Evolutionary conservation across 768 basidiomycete species (phyloP), one percentile per base, ranked within the genome.

Genomic region (Fibroporia radiculosa): DNA sequence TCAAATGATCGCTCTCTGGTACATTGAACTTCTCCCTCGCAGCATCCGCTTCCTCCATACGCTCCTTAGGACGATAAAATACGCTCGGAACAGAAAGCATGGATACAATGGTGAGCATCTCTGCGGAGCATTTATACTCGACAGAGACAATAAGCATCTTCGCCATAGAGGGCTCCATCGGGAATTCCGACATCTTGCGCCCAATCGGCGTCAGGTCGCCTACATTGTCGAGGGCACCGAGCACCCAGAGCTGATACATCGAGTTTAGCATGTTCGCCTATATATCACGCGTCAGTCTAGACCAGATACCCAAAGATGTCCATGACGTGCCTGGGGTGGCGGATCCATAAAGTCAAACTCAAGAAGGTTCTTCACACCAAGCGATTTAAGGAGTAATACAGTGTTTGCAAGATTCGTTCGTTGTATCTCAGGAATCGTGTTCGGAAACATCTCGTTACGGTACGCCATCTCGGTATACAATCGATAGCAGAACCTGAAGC

Each of bases 281-380:
- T n/a, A n/a, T n/a, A n/a, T n/a, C n/a, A n/a, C n/a, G n/a, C n/a
- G n/a, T n/a, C n/a, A n/a, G n/a, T n/a, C n/a, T n/a, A n/a, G n/a
- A n/a, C n/a, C n/a, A n/a, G n/a, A n/a, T n/a, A n/a, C n/a, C n/a
- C n/a, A n/a, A n/a, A n/a, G n/a, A n/a, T n/a, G n/a, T n/a, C n/a
- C 38, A 24, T 38, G 16, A 52, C 63, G 44, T 55, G 84, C 89
- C 75, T 95, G 93, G n/a, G 96, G 96, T 18, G 96, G 96, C n/a
- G 96, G 96, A 62, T 99, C 96, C 96, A 99, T 98, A 61, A 99
- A 99, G 65, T 98, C 95, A 58, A 98, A 99, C 65, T 99, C 95
- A 18, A 99, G 74, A 32, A 97, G 66, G 60, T 98, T 92, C 70
- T 96, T 96, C 32, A 99, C 96, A 8, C 96, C 95, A 4, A 99